Conservation (phyloP, 225 moss, liverwort and hornwort genomes). For the Straminergon stramineum region DNA sequence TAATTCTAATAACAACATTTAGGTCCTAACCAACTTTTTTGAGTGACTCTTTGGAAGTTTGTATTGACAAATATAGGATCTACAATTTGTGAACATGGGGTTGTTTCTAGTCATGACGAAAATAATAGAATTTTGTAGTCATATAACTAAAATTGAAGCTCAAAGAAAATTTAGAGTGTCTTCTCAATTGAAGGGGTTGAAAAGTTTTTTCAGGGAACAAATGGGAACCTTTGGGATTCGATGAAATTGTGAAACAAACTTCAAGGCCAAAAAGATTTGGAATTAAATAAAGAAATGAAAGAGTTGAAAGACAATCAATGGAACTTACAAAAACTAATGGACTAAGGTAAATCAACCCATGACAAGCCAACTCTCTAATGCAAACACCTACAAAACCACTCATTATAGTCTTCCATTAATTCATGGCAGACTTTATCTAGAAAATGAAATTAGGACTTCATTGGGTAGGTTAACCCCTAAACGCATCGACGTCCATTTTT, state of each 20-base stretch:
- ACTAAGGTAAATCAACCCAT: no score
- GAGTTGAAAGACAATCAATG: neutral
- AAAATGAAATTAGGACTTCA: no score
- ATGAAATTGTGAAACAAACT: neutral
- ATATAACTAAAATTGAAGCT: neutral
- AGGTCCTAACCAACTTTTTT: neutral
- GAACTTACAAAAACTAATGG: no score
- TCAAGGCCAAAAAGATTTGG: neutral
- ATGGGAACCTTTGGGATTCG: neutral
- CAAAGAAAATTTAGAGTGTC: neutral
- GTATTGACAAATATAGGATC: fast-evolving
- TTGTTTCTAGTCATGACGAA: no score
- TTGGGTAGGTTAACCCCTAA: no score
- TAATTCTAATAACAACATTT: neutral
- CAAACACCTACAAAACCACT: no score
- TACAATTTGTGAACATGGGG: neutral
- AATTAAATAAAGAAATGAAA: neutral
- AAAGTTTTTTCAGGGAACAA: neutral
- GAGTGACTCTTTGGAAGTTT: neutral
- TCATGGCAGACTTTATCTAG: no score
- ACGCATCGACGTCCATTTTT: no score
- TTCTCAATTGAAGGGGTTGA: neutral
- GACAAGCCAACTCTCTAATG: no score
- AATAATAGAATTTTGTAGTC: neutral
- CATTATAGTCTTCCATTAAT: no score